Evolutionary conservation across 371 early-diverging fungal species (phyloP), one percentile per base, ranked within the genome.

Genomic region (Zychaea mexicana): DNA sequence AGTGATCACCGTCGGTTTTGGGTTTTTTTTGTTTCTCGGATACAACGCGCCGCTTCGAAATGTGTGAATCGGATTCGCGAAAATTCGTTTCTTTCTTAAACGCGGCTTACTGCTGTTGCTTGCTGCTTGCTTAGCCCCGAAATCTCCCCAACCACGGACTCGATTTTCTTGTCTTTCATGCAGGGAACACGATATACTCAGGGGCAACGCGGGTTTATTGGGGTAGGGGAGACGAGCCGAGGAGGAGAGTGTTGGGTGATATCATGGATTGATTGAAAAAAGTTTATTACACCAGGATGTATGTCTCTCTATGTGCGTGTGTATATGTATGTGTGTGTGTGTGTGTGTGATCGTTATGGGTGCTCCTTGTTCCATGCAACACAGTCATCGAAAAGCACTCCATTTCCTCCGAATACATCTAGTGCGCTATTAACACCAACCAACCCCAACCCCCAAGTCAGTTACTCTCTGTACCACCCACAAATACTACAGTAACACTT

Each of bases 331-430:
- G n/a, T n/a, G n/a, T n/a, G n/a, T n/a, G n/a, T n/a, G n/a, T n/a
- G 33, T 33, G 33, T 12, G 5, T 8, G 33, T 33, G 33, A 33
- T 28, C 53, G 24, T 47, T 31, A 47, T 17, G 15, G 46, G 46
- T 75, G 78, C 13, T 49, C 15, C 15, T 66, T 60, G 55, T 93
- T 93, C 92, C 94, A 95, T 36, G 66, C 78, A 3, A 94, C 88
- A 71, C 94, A 94, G 52, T 94, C 95, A 3, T 74, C 78, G 73
- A 98, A 94, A 54, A 79, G 86, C 33, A 98, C 90, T 27, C 85
- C 86, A 42, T 70, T 74, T 9, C 98, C 97, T 32, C 98, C 98
- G 86, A 98, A 98, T n/a, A 98, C 92, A 79, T 98, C 98, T 70
- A 98, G 73, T 5, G 97, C 96, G 72, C 96, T 94, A 56, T 33